These are phyloP conservation scores for Pulveroboletus sp. DNA, from an alignment of 768 basidiomycete genomes.

Conservation along the genomic window DNA sequence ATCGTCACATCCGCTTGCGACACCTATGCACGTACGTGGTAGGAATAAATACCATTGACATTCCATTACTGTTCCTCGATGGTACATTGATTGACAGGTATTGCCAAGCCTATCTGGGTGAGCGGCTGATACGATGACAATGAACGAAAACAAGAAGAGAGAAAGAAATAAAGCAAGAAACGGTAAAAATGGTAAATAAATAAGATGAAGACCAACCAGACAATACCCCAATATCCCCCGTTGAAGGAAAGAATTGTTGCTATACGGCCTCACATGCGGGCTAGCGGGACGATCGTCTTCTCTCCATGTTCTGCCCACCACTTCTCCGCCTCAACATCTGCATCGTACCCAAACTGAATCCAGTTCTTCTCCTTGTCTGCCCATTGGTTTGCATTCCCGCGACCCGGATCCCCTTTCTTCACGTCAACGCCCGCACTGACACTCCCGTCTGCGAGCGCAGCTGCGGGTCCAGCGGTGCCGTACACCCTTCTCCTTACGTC, in stretches of 20 bases:
- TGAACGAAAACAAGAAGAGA: too few relatives aligned
- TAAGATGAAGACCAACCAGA: too few relatives aligned
- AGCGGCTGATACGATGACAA: too few relatives aligned
- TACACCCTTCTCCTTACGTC: conserved; percentile 6
- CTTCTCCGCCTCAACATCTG: conserved; percentile 45
- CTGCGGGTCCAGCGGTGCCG: conserved; percentile 3
- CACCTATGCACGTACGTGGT: too few relatives aligned
- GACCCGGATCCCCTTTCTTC: neutral
- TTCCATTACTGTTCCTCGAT: too few relatives aligned
- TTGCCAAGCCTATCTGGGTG: too few relatives aligned
- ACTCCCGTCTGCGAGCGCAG: neutral
- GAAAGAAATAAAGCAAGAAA: too few relatives aligned
- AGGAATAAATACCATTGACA: too few relatives aligned
- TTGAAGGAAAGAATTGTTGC: neutral
- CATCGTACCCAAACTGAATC: conserved; percentile 52
- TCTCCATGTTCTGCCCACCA: conserved; percentile 45
- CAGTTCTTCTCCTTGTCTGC: conserved; percentile 50
- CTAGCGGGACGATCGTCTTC: conserved; percentile 10
- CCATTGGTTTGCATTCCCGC: conserved; percentile 53
- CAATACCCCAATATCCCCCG: neutral
- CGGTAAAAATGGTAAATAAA: too few relatives aligned
- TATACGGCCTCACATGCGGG: conserved; percentile 6
- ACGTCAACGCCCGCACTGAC: neutral
- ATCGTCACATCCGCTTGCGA: too few relatives aligned
- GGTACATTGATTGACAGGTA: too few relatives aligned